These are phyloP conservation scores for Plectosphaerella cucumerina DNA, from an alignment of 2,329 filamentous ascomycete genomes.

Conservation along the genomic window DNA sequence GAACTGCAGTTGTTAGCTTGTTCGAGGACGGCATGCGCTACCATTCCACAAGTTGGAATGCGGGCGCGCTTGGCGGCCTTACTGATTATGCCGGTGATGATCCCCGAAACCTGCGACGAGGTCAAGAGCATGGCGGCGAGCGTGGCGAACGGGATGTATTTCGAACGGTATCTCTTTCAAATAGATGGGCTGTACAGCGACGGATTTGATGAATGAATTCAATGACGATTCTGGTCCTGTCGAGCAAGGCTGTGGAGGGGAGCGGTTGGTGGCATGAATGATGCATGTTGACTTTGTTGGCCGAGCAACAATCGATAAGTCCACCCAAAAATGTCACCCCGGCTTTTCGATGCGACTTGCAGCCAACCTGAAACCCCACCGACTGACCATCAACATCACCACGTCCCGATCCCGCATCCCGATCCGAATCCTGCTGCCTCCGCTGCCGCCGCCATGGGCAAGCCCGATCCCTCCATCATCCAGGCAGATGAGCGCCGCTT, in stretches of 20 bases:
- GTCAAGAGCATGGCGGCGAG: constrained; percentile 51
- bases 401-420: neutral
- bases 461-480: constrained; percentile 43
- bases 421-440: too few relatives aligned
- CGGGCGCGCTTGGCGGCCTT: constrained; percentile 22
- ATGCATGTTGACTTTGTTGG: constrained; percentile 24
- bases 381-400: neutral
- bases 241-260: constrained; percentile 2
- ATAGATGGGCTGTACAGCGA: neutral
- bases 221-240: neutral
- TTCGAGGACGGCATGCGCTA: neutral
- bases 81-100: constrained; percentile 62
- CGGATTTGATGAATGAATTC: neutral
- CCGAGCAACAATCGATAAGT: constrained; percentile 42
- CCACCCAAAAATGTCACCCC: neutral
- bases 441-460: constrained; percentile 22
- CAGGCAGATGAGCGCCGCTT: constrained; percentile 77
- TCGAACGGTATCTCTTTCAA: neutral
- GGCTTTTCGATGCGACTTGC: neutral
- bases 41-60: constrained; percentile 4
- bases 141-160: neutral
- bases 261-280: constrained; percentile 2
- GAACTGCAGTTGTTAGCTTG: constrained; percentile 41
- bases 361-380: neutral
- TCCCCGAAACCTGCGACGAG: constrained; percentile 65